Evolutionary conservation across 306 rosid species (phyloP), one percentile per base, ranked within the genome.

Genomic region (Prunus padus): DNA sequence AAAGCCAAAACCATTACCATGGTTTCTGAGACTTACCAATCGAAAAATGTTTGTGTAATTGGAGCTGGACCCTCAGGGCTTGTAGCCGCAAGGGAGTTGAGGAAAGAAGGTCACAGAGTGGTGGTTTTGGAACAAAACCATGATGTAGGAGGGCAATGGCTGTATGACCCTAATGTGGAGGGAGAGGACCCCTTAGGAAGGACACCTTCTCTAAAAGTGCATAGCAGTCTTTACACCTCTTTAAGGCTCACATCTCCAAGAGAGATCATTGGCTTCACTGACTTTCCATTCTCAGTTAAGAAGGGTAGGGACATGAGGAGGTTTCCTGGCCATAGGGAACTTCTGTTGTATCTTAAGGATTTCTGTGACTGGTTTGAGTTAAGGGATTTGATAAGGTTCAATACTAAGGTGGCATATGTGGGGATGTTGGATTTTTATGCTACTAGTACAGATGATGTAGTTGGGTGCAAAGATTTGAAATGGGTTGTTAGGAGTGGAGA

Each of bases 111-210:
- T 16, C 98, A 90, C 51, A 71, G 46, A 50, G 96, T 54, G 72
- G 84, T 84, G 65, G 90, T 95, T 15, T 28, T 92, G 12, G 97
- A 95, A 76, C 97, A 90, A 77, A 86, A 89, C 79, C 88, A 92
- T 77, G 98, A 92, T 59, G 84, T 95, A 4, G 98, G 98, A 51
- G 98, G 98, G 0, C 98, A 95, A 78, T 95, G 97, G 98, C 86
- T 95, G 37, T 95, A 95, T 75, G 82, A 92, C 2, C 84, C 96
- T 33, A 70, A 84, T 52, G 89, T 92, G 19, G 84, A 90, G 72
- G 88, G 73, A 0, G 93, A 90, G 59, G 89, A 90, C 52, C 94
- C 91, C 61, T 66, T 91, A 12, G 97, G 98, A 72, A 88, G 76
- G 74, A 77, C 26, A 64, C 69, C 49, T 64, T 2, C 26, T 47